Evolutionary conservation across 2,329 filamentous ascomycete genomes (phyloP).

Genomic region (Chaetothyriales sp.): DNA sequence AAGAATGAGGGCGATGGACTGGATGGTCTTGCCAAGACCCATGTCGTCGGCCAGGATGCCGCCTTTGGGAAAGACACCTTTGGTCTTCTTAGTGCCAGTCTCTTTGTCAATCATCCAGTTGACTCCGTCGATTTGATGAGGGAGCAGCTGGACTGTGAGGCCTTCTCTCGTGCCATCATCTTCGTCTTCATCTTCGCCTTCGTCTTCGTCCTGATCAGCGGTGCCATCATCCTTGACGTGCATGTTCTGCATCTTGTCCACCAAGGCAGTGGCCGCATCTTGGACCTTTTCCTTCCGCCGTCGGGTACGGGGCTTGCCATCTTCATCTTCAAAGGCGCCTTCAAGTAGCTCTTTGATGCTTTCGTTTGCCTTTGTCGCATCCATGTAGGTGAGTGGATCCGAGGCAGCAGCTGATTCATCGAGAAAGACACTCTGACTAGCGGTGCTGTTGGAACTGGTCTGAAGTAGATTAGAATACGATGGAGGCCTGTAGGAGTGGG

Average conservation of each 20-base stretch:
- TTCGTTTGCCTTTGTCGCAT: slow-evolving; percentile 37
- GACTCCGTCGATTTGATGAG: slow-evolving; percentile 87
- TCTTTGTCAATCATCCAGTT: slow-evolving; percentile 93
- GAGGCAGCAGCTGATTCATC: slow-evolving; percentile 39
- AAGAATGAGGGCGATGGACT: slow-evolving; percentile 79
- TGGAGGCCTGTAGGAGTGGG: slow-evolving; percentile 26
- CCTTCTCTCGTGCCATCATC: slow-evolving; percentile 60
- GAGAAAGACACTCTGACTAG: slow-evolving; percentile 22
- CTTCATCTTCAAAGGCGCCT: slow-evolving; percentile 38
- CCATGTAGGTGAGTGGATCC: slow-evolving; percentile 40
- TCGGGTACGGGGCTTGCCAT: slow-evolving; percentile 27
- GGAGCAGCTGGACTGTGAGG: slow-evolving; percentile 73
- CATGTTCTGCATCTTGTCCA: slow-evolving; percentile 30
- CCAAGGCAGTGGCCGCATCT: slow-evolving; percentile 28
- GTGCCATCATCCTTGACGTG: slow-evolving; percentile 26
- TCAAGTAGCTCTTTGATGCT: slow-evolving; percentile 39
- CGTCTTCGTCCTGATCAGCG: slow-evolving; percentile 21
- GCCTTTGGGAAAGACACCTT: slow-evolving; percentile 66
- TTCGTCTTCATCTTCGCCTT: slow-evolving; percentile 37
- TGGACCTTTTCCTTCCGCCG: slow-evolving; percentile 28
- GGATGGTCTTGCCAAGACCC: slow-evolving; percentile 92
- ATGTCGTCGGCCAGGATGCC: slow-evolving; percentile 92
- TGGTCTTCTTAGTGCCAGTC: slow-evolving; percentile 69
- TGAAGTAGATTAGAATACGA: slow-evolving; percentile 31
- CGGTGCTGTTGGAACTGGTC: slow-evolving; percentile 3